Conservation (phyloP, 1,284 basidiomycete species). For the Sporisorium scitamineum region DNA sequence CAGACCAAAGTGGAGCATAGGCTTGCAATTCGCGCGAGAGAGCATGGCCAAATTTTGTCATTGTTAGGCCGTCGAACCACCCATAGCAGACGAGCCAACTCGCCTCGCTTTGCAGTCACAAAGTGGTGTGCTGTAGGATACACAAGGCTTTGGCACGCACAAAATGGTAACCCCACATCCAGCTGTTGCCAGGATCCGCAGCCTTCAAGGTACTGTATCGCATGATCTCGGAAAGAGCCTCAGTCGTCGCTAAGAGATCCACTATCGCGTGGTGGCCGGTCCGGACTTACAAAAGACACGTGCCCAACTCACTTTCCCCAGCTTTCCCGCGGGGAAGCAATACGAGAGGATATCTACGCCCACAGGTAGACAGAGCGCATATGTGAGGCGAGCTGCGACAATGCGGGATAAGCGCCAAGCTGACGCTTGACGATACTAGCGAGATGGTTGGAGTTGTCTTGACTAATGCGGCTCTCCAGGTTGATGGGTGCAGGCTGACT, state of each 20-base stretch:
- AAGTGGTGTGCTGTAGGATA: too few relatives aligned
- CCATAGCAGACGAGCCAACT: too few relatives aligned
- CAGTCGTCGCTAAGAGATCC: neutral
- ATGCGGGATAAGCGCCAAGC: neutral
- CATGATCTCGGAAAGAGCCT: neutral
- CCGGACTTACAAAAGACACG: neutral
- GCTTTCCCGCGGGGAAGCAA: constrained; percentile 3
- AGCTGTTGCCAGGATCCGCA: neutral
- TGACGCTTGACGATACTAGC: neutral
- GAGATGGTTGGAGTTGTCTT: neutral
- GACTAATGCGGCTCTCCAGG: too few relatives aligned
- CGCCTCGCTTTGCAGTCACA: too few relatives aligned
- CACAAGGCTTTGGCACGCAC: too few relatives aligned
- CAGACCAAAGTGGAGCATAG: neutral
- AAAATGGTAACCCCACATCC: neutral
- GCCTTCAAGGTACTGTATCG: neutral
- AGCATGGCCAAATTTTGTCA: neutral
- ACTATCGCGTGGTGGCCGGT: neutral
- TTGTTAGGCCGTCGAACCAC: neutral
- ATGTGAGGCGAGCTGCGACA: neutral
- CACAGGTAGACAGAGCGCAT: too few relatives aligned
- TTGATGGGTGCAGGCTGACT: neutral
- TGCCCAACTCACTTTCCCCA: neutral
- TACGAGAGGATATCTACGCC: neutral
- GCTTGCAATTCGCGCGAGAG: neutral